phyloP scores from a whole-genome alignment of 139 green algal genomes.

The Chlamydomonas urium region DNA sequence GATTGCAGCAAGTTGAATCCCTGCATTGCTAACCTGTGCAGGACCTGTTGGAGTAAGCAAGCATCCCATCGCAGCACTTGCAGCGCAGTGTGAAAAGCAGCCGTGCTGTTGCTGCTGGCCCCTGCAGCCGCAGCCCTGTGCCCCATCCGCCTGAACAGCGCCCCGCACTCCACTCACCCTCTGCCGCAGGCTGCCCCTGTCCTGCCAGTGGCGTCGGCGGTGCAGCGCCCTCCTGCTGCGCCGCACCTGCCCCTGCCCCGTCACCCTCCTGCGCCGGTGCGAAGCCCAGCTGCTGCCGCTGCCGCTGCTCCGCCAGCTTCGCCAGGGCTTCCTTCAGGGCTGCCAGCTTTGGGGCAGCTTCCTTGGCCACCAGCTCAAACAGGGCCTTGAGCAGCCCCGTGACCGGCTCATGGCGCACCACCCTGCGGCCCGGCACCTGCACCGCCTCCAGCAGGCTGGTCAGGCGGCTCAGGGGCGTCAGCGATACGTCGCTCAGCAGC shows the following conservation, averaged over 20 bases:
- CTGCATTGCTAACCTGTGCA: too few relatives aligned
- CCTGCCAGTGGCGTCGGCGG: too few relatives aligned
- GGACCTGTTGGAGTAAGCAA: too few relatives aligned
- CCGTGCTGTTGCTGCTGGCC: too few relatives aligned
- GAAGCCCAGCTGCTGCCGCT: conserved; percentile 1
- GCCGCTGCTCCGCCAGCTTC: background rate
- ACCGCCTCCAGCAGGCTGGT: conserved; percentile 26
- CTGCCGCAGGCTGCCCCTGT: background rate
- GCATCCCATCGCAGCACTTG: too few relatives aligned
- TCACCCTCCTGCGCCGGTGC: too few relatives aligned
- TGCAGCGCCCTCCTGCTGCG: too few relatives aligned
- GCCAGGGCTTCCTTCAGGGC: conserved; percentile 17
- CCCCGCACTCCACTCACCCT: background rate
- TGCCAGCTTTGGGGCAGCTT: conserved; percentile 23
- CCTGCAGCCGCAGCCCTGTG: too few relatives aligned
- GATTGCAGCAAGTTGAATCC: too few relatives aligned
- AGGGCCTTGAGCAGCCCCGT: conserved; percentile 34
- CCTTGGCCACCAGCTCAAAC: conserved; percentile 37
- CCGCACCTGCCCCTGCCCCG: conserved; percentile 3
- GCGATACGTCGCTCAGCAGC: conserved; percentile 19
- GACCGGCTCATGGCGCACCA: conserved; percentile 32
- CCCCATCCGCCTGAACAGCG: too few relatives aligned
- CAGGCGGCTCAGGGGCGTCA: conserved; percentile 17
- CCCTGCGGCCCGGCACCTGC: conserved; percentile 22
- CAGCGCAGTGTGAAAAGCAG: too few relatives aligned